A percentile compares a stretch with the other conserved stretches of the same genome.
Evolutionary conservation across 2,329 filamentous ascomycete species (phyloP).

Genomic region (Arthrobotrys megalospora): DNA sequence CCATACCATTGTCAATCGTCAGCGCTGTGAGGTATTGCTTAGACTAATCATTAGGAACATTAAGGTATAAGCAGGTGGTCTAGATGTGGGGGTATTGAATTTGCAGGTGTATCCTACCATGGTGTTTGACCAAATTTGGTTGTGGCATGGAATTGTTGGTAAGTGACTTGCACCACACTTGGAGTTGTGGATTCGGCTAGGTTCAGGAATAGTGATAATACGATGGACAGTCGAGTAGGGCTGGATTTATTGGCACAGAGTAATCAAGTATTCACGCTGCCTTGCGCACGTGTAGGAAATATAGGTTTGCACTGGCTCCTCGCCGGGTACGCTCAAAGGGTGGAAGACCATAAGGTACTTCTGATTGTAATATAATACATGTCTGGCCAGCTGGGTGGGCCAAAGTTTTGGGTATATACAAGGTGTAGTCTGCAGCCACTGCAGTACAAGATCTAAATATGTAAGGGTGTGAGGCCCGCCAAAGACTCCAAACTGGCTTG

Average conservation of each 20-base stretch:
- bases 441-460: background rate
- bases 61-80: background rate
- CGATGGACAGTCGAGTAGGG: too few species aligned
- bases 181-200: too few species aligned
- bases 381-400: background rate
- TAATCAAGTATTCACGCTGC: too few species aligned
- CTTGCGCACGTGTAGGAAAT: too few species aligned
- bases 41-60: conserved; percentile 75
- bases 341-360: background rate
- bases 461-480: background rate
- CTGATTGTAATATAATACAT: conserved; percentile 17
- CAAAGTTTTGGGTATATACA: conserved; percentile 15
- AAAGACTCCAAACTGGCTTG: background rate
- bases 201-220: too few species aligned
- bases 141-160: background rate
- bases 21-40: conserved; percentile 98
- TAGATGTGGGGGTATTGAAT: background rate
- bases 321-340: too few species aligned
- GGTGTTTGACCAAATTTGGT: conserved; percentile 13
- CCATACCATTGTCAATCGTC: conserved; percentile 84
- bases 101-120: conserved; percentile 13
- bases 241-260: too few species aligned
- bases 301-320: too few species aligned
- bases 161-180: background rate
- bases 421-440: background rate